A percentile compares a stretch with the other conserved stretches of the same genome.
Evolutionary conservation across 208 protist genomes (phyloP).

Genomic region (Trypanosoma vivax): DNA sequence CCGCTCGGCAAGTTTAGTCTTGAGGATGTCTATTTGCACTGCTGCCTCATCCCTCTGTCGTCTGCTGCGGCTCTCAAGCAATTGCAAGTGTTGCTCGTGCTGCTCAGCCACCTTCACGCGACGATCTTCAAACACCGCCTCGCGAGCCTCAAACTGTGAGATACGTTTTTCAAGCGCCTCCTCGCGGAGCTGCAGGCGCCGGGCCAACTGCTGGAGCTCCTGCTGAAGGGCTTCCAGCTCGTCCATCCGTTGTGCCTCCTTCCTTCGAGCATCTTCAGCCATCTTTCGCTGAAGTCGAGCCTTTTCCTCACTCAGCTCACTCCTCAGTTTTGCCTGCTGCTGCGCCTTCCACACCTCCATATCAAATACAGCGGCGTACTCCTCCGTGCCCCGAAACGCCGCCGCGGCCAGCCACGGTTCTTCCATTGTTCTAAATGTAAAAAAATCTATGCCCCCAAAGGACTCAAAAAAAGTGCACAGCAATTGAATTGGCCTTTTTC

Average conservation of each 20-base stretch:
- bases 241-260: slow-evolving; percentile 27
- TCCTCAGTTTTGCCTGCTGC: slow-evolving; percentile 67
- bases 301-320: slow-evolving; percentile 61
- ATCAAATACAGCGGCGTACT: slow-evolving; percentile 86
- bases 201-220: slow-evolving; percentile 62
- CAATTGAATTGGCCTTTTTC: too few species aligned
- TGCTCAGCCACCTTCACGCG: slow-evolving; percentile 67
- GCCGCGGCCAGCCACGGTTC: slow-evolving; percentile 14
- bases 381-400: slow-evolving; percentile 57
- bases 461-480: neutral
- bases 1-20: slow-evolving; percentile 51
- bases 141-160: slow-evolving; percentile 63
- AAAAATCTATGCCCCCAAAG: neutral
- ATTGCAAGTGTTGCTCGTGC: slow-evolving; percentile 70
- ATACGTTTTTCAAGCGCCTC: slow-evolving; percentile 52
- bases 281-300: slow-evolving; percentile 43
- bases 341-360: slow-evolving; percentile 89
- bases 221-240: slow-evolving; percentile 49
- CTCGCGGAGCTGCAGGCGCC: slow-evolving; percentile 42
- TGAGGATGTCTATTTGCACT: slow-evolving; percentile 33
- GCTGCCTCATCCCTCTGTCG: slow-evolving; percentile 46
- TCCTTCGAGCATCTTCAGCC: slow-evolving; percentile 19
- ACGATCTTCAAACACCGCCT: slow-evolving; percentile 62
- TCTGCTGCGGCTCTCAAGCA: slow-evolving; percentile 47
- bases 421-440: slow-evolving; percentile 1